These are phyloP conservation scores for Saussurea involucrata DNA, from an alignment of 129 eudicot genomes.

Conservation along the genomic window DNA sequence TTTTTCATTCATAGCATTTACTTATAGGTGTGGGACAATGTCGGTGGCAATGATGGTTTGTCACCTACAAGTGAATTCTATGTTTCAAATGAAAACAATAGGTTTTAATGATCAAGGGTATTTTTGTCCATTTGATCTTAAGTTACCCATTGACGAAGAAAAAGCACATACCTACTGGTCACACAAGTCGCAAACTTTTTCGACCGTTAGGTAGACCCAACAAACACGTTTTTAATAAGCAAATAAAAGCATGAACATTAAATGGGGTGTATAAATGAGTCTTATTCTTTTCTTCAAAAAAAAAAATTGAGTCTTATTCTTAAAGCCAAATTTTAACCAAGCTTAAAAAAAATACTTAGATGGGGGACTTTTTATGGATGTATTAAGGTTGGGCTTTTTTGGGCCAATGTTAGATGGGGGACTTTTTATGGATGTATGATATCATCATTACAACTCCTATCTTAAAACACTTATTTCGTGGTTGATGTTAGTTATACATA, in stretches of 20 bases:
- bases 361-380: no score
- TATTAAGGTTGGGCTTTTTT: no score
- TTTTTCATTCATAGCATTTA: constrained; percentile 12
- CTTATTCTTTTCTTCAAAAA: neutral
- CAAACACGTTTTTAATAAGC: neutral
- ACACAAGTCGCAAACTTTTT: neutral
- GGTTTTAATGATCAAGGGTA: constrained; percentile 1
- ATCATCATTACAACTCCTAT: no score
- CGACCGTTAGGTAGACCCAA: neutral
- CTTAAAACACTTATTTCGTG: neutral
- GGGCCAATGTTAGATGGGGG: neutral
- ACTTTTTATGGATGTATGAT: no score
- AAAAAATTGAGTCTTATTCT: no score
- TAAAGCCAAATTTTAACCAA: neutral
- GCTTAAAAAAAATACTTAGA: neutral
- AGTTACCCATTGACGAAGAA: neutral
- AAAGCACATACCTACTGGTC: no score
- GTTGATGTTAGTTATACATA: neutral
- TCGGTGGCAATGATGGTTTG: neutral
- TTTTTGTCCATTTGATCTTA: neutral
- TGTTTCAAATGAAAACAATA: constrained; percentile 11
- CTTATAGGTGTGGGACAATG: constrained; percentile 14
- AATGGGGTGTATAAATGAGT: neutral
- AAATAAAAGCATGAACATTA: neutral
- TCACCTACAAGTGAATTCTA: constrained; percentile 21